phyloP scores from a whole-genome alignment of 2,329 filamentous ascomycete genomes.

The Aspergillus aculeatinus region DNA sequence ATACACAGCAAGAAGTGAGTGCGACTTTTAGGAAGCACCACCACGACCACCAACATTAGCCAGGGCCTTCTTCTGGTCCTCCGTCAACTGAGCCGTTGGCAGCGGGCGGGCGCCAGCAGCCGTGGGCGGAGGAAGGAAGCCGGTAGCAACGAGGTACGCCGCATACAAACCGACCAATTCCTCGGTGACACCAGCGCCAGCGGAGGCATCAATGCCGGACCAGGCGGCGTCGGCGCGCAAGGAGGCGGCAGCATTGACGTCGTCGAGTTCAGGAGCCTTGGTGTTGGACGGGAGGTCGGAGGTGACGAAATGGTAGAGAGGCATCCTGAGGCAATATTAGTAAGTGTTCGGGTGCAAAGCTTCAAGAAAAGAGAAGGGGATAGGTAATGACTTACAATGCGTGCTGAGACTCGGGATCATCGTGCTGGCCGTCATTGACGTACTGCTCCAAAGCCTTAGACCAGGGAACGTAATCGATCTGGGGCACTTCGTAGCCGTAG shows the following conservation, averaged over 20 bases:
- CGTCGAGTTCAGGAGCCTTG: conserved; percentile 71
- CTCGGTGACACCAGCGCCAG: conserved; percentile 57
- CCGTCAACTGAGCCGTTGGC: conserved; percentile 47
- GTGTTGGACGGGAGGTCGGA: conserved; percentile 69
- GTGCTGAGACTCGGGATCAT: conserved; percentile 62
- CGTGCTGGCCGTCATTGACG: conserved; percentile 57
- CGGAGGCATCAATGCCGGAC: conserved; percentile 58
- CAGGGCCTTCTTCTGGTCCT: conserved; percentile 51
- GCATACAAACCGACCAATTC: conserved; percentile 65
- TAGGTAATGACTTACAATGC: conserved; percentile 53
- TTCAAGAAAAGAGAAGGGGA: not conserved
- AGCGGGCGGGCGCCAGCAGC: conserved; percentile 33
- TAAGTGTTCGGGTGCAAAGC: not conserved
- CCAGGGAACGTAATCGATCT: conserved; percentile 69
- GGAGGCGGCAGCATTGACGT: conserved; percentile 64
- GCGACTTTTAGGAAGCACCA: conserved; percentile 25
- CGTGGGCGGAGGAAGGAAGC: conserved; percentile 56
- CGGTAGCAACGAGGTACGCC: conserved; percentile 61
- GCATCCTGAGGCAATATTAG: conserved; percentile 47
- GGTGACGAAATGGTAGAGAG: conserved; percentile 71
- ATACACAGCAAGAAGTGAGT: conserved; percentile 3
- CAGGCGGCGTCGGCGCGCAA: conserved; percentile 62
- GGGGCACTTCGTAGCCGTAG: conserved; percentile 71
- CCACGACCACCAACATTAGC: conserved; percentile 56
- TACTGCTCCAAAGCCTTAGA: conserved; percentile 65